Base-by-base conservation (phyloP, 495 filamentous ascomycete species). In the Cercophora sp. region DNA sequence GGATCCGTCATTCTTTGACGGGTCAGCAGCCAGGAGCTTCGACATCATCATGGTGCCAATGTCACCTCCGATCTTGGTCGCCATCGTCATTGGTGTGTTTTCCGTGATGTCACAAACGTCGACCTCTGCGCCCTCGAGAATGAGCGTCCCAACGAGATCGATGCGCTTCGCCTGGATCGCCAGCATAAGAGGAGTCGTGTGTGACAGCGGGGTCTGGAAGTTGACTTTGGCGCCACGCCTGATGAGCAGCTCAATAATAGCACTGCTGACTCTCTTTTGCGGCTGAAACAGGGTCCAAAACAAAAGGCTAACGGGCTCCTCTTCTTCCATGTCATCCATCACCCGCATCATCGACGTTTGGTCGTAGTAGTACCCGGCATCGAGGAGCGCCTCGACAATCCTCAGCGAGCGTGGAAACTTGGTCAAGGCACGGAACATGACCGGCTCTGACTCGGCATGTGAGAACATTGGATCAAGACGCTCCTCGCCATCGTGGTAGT, bases 211-310 rank as follows among this genome's bases (percentile, higher is more conserved):
- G 1, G 71, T 71, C 62, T 71, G 70, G 39, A 67, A 69, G 48
- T 78, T 77, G 44, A 76, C 67, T 35, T 77, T 78, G 36, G 75
- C 68, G 10, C 70, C 68, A 1, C 67, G 61, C 16, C 70, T 52
- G 9, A 77, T 65, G 15, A 78, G 49, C 13, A 75, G 56, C 40
- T 70, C 61, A 24, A 78, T 73, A 36, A 73, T 51, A 8, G 52
- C 45, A 43, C 66, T 74, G 58, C 75, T 78, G 32, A 77, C 62
- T 46, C 65, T 67, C 58, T 78, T 78, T 49, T 78, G 72, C 4
- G 75, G 74, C 43, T 78, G 75, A 9, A 70, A 42, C 3, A 78
- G 56, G 4, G 70, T 59, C 75, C 75, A 78, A 44, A 76, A 70
- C 15, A 78, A 57, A 1, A 78, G 56, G 15, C 59, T 71, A 41